Percentiles rank a stretch among this genome's conserved stretches.
Evolutionary conservation across 2,329 filamentous ascomycete species (phyloP).

Genomic region (Xylaria arbuscula): DNA sequence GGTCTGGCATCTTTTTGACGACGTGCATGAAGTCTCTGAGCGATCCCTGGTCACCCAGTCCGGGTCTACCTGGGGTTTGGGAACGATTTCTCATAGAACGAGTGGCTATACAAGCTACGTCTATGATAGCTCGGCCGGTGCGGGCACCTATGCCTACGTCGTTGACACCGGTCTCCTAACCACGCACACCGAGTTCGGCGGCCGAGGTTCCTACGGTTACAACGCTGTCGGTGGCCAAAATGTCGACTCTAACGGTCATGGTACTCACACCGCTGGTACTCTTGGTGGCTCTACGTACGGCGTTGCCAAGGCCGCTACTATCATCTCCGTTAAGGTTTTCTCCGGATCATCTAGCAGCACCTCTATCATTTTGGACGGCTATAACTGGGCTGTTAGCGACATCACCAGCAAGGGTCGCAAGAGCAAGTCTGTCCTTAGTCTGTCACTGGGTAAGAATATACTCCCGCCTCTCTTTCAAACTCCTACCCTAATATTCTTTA

Average conservation of each 20-base stretch:
- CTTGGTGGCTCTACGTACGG: conserved; percentile 58
- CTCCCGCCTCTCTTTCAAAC: background rate
- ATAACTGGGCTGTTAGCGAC: conserved; percentile 58
- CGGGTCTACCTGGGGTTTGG: conserved; percentile 58
- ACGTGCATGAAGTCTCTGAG: conserved; percentile 39
- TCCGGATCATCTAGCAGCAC: conserved; percentile 44
- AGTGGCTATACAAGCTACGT: conserved; percentile 52
- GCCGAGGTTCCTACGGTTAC: conserved; percentile 52
- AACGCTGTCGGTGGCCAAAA: conserved; percentile 47
- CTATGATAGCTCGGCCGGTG: conserved; percentile 57
- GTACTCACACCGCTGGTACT: conserved; percentile 60
- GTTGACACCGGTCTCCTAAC: conserved; percentile 65
- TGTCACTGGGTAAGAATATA: conserved; percentile 60
- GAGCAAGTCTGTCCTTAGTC: conserved; percentile 61
- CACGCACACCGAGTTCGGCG: conserved; percentile 57
- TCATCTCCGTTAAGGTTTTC: conserved; percentile 61
- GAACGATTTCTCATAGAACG: conserved; percentile 56
- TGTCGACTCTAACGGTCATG: conserved; percentile 56
- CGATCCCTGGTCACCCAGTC: conserved; percentile 50
- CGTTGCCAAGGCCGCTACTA: conserved; percentile 55
- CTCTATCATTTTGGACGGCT: conserved; percentile 46
- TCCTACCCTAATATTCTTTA: conserved; percentile 9
- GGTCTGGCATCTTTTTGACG: conserved; percentile 45
- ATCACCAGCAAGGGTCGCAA: conserved; percentile 56
- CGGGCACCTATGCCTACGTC: conserved; percentile 61